Evolutionary conservation across 2,329 filamentous ascomycete species (phyloP).

Genomic region (Eutypella sp.): DNA sequence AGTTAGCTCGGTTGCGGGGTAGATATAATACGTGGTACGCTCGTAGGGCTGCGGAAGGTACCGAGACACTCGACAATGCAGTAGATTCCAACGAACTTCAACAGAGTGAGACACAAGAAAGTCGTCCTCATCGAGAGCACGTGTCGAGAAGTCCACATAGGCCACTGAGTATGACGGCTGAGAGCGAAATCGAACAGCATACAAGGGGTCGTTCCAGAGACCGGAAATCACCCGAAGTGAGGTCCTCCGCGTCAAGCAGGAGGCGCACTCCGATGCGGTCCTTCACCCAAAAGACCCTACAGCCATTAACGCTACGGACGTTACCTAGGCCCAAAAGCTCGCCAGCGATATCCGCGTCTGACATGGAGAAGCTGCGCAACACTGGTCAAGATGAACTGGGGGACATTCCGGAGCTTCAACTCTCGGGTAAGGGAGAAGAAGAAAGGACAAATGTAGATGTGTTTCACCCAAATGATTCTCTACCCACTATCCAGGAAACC

Average conservation of each 20-base stretch:
- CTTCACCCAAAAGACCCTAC: not conserved
- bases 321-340: not conserved
- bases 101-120: too few relatives aligned
- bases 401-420: too few relatives aligned
- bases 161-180: not conserved
- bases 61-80: too few relatives aligned
- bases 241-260: not conserved
- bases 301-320: not conserved
- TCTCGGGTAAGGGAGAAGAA: too few relatives aligned
- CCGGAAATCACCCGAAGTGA: not conserved
- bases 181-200: not conserved
- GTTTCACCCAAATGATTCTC: not conserved
- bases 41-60: too few relatives aligned
- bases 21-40: too few relatives aligned
- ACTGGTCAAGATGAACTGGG: not conserved
- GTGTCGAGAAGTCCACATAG: not conserved
- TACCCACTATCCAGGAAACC: not conserved
- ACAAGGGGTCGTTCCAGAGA: not conserved
- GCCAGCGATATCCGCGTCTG: not conserved
- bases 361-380: not conserved
- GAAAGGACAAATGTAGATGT: not conserved
- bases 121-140: not conserved
- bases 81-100: too few relatives aligned
- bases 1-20: too few relatives aligned
- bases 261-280: not conserved